Conservation (phyloP, 345 rosid genomes). For the Hypericum androsaemum region DNA sequence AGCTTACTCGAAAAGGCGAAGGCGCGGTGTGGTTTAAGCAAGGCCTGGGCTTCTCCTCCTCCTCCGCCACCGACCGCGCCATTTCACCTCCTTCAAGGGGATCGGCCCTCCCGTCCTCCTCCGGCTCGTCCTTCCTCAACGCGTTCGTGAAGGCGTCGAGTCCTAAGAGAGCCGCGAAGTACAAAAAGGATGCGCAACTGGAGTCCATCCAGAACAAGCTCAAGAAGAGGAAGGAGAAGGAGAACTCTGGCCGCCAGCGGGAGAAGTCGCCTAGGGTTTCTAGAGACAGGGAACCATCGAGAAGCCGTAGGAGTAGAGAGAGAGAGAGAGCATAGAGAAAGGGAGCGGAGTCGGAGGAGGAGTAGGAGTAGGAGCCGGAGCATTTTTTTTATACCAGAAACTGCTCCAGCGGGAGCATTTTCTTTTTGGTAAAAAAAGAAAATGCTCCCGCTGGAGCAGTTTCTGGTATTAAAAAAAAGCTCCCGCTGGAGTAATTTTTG, state of each 20-base stretch:
- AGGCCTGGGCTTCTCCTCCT: constrained; percentile 93
- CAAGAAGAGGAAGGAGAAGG: constrained; percentile 29
- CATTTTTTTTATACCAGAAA: too few species aligned
- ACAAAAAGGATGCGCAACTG: constrained; percentile 53
- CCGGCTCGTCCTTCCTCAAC: constrained; percentile 62
- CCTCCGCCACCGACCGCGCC: constrained; percentile 7
- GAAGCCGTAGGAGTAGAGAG: constrained; percentile 37
- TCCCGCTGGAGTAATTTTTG: too few species aligned
- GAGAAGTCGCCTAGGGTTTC: constrained; percentile 7
- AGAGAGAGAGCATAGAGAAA: constrained; percentile 24
- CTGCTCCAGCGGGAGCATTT: constrained; percentile 4
- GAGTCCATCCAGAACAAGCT: constrained; percentile 63
- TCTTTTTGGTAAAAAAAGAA: too few species aligned
- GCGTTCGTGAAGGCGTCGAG: constrained; percentile 68
- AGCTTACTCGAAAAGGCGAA: constrained; percentile 75
- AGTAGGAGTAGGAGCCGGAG: too few species aligned
- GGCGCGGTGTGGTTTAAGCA: constrained; percentile 95
- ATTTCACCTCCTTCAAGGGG: constrained; percentile 33
- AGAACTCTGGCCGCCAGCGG: too few species aligned
- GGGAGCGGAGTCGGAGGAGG: constrained; percentile 14
- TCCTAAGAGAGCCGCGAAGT: constrained; percentile 35
- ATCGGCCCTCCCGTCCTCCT: constrained; percentile 36
- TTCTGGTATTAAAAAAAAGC: too few species aligned
- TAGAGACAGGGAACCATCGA: constrained; percentile 28
- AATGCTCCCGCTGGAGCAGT: too few species aligned